A percentile compares a stretch with the other conserved stretches of the same genome.
These are phyloP conservation scores for Silene conica DNA, from an alignment of 148 eudicot genomes.

Conservation along the genomic window DNA sequence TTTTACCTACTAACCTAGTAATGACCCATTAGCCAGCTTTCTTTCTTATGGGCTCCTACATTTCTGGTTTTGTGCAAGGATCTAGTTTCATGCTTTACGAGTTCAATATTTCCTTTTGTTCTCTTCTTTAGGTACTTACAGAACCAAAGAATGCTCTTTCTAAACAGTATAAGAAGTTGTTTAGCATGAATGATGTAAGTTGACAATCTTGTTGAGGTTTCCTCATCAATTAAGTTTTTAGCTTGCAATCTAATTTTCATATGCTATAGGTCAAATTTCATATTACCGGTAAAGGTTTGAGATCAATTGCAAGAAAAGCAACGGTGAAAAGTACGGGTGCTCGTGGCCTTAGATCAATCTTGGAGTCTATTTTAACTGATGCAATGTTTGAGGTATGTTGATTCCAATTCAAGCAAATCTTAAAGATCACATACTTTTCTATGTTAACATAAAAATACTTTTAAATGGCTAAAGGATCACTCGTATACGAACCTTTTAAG, in stretches of 20 bases:
- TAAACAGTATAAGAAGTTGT: constrained; percentile 94
- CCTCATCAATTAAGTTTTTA: neutral
- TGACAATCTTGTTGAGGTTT: constrained; percentile 9
- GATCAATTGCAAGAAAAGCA: constrained; percentile 75
- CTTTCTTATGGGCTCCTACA: neutral
- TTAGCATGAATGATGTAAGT: constrained; percentile 92
- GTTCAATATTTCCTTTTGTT: neutral
- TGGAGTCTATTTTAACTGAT: constrained; percentile 78
- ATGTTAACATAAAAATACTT: too few species aligned
- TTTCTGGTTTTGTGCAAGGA: neutral
- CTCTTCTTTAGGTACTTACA: constrained; percentile 59
- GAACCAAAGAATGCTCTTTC: constrained; percentile 96
- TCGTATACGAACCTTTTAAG: too few species aligned
- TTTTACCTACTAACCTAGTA: neutral
- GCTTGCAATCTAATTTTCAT: constrained; percentile 5
- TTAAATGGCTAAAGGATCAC: too few species aligned
- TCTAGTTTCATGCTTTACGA: neutral
- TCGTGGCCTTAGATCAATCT: constrained; percentile 82
- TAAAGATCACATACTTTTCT: neutral
- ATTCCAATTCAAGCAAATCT: constrained; percentile 5
- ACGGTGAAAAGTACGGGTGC: constrained; percentile 88
- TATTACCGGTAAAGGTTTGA: constrained; percentile 71
- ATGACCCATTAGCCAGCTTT: neutral
- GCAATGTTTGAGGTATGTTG: constrained; percentile 86
- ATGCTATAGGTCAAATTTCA: constrained; percentile 73